phyloP scores from a whole-genome alignment of 768 basidiomycete species.

The Leccinum pellstonianum region DNA sequence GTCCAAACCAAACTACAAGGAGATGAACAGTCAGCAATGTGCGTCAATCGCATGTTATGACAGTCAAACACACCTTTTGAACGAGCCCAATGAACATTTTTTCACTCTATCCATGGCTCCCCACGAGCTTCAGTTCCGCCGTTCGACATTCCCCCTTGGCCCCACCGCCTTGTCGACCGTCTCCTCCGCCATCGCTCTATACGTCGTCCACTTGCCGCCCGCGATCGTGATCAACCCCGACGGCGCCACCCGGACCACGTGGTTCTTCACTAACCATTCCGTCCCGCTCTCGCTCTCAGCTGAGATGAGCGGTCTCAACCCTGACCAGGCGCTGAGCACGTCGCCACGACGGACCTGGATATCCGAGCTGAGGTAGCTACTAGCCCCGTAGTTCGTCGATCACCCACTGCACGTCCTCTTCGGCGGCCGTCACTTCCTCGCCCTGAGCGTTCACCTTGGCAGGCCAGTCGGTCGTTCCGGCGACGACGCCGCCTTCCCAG shows the following conservation, averaged over 20 bases:
- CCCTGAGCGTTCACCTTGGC: slow-evolving; percentile 54
- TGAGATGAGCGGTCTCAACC: slow-evolving; percentile 85
- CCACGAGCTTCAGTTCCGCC: slow-evolving; percentile 76
- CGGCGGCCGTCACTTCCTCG: slow-evolving; percentile 74
- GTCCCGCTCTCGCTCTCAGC: slow-evolving; percentile 75
- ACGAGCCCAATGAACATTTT: slow-evolving; percentile 98
- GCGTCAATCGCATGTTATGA: too few relatives aligned
- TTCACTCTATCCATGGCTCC: slow-evolving; percentile 90
- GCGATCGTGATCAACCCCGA: slow-evolving; percentile 90
- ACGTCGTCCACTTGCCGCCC: slow-evolving; percentile 99
- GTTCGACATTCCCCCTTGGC: slow-evolving; percentile 71
- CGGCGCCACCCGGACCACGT: slow-evolving; percentile 82
- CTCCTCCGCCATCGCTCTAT: slow-evolving; percentile 94
- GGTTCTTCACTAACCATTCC: slow-evolving; percentile 87
- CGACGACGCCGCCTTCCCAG: slow-evolving; percentile 95
- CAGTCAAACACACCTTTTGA: slow-evolving; percentile 61
- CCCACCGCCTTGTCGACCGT: slow-evolving; percentile 83
- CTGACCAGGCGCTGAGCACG: slow-evolving; percentile 93
- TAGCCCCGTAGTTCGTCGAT: slow-evolving; percentile 78
- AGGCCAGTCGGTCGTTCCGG: slow-evolving; percentile 92
- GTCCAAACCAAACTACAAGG: slow-evolving; percentile 75
- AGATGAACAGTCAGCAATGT: slow-evolving; percentile 1
- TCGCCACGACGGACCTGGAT: slow-evolving; percentile 94
- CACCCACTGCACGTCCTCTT: slow-evolving; percentile 97
- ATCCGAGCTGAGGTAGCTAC: slow-evolving; percentile 79